phyloP scores from a whole-genome alignment of 495 filamentous ascomycete genomes.

The Penicillium robsamsonii region DNA sequence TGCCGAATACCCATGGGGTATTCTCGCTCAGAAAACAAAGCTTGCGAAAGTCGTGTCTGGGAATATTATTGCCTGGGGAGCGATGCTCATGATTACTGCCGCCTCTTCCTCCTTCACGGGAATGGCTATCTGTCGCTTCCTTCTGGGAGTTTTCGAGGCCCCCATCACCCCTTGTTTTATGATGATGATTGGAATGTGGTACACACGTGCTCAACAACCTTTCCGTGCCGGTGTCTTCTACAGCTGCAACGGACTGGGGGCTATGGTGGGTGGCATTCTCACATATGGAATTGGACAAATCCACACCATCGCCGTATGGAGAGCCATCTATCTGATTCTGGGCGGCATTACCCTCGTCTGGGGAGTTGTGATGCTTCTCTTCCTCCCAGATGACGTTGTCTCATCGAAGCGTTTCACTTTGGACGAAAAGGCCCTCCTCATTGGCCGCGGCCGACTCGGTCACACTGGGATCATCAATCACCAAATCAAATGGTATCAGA shows the following conservation, averaged over 20 bases:
- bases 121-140: constrained; percentile 40
- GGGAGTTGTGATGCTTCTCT: constrained; percentile 37
- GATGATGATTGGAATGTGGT: constrained; percentile 40
- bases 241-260: constrained; percentile 48
- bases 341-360: constrained; percentile 39
- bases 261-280: constrained; percentile 47
- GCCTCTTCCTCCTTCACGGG: constrained; percentile 35
- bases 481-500: constrained; percentile 45
- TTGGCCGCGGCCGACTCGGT: constrained; percentile 37
- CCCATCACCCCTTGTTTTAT: constrained; percentile 45
- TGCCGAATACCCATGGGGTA: constrained; percentile 35
- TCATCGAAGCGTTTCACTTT: constrained; percentile 37
- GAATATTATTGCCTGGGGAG: constrained; percentile 34
- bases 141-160: constrained; percentile 39
- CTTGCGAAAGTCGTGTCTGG: constrained; percentile 22
- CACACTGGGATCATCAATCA: constrained; percentile 43
- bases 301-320: constrained; percentile 41
- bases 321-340: constrained; percentile 40
- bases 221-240: constrained; percentile 40
- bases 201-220: constrained; percentile 28
- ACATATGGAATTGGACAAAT: constrained; percentile 52
- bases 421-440: constrained; percentile 40
- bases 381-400: constrained; percentile 40
- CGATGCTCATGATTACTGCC: constrained; percentile 41
- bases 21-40: constrained; percentile 23